Evolutionary conservation across 768 basidiomycete species (phyloP), one percentile per base, ranked within the genome.

Genomic region (Tylopilus sp.): DNA sequence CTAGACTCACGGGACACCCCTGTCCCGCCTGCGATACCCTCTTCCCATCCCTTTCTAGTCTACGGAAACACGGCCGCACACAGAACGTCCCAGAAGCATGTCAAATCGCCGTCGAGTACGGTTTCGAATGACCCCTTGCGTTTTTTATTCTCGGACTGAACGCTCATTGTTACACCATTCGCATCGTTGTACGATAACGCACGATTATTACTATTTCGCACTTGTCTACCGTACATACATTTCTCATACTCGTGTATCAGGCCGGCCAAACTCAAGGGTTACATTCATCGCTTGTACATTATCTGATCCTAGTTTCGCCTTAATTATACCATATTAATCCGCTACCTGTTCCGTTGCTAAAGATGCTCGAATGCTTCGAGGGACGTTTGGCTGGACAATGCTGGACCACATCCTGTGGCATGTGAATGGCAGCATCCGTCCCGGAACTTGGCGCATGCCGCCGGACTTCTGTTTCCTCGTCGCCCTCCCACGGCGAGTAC

Each of bases 11-110:
- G 33, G 76, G 77, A 45, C 81, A 84, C 63, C 78, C 85, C 3
- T 90, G 87, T 75, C 80, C 88, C 25, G 88, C 87, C 10, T 90
- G 87, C 64, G 87, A 90, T 62, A 74, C 81, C 22, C 78, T 74
- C 55, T 89, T 90, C 64, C 67, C 78, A 44, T 79, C 83, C 11
- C 76, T 67, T n/a, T 77, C 83, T 49, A 71, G 77, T 60, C 77
- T 90, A 13, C 78, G 77, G 48, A 79, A 78, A 56, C 87, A 90
- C 62, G 87, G 83, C 21, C 72, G 63, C 36, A 71, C 76, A n/a
- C 62, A 76, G 11, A 67, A 72, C 26, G 72, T 75, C n/a, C 80
- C 79, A 63, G 85, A 87, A 63, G 88, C 87, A 8, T 90, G 88
- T 63, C 79, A 78, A 53, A 78, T 78, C 47, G 87, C 87, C 12